These are phyloP conservation scores for Fusarium torulosum DNA, from an alignment of 2,329 filamentous ascomycete genomes.

Conservation along the genomic window DNA sequence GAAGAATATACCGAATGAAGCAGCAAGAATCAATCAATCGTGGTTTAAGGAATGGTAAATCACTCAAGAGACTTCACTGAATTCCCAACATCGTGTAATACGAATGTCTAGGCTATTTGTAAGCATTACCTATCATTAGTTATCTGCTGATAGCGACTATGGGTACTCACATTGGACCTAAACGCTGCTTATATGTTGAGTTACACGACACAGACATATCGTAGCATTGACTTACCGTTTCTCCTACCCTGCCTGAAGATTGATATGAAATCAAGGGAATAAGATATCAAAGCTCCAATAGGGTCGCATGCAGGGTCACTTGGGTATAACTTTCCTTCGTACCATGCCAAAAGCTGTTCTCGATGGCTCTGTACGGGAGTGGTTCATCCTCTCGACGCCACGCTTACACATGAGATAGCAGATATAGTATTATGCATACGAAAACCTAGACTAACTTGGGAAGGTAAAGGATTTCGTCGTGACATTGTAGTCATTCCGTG, in stretches of 20 bases:
- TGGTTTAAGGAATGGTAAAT: not conserved
- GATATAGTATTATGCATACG: not conserved
- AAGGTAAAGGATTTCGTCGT: not conserved
- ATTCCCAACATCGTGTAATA: not conserved
- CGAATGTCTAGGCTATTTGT: rapidly evolving
- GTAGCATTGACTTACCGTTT: not conserved
- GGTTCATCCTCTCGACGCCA: not conserved
- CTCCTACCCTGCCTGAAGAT: not conserved
- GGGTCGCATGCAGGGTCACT: not conserved
- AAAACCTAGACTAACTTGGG: not conserved
- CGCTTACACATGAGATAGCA: not conserved
- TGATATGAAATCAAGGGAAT: not conserved
- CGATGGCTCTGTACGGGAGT: not conserved
- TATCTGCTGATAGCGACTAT: not conserved
- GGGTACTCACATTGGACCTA: not conserved
- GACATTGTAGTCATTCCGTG: not conserved
- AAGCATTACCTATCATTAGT: not conserved
- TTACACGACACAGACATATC: not conserved
- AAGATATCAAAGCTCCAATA: not conserved
- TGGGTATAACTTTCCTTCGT: not conserved
- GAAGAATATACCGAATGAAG: not conserved
- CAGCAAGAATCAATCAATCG: not conserved
- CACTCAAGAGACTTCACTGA: not conserved
- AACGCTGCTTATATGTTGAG: not conserved
- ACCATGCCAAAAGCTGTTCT: not conserved